phyloP scores from a whole-genome alignment of 257 asterid genomes.

The Rubia yunnanensis region DNA sequence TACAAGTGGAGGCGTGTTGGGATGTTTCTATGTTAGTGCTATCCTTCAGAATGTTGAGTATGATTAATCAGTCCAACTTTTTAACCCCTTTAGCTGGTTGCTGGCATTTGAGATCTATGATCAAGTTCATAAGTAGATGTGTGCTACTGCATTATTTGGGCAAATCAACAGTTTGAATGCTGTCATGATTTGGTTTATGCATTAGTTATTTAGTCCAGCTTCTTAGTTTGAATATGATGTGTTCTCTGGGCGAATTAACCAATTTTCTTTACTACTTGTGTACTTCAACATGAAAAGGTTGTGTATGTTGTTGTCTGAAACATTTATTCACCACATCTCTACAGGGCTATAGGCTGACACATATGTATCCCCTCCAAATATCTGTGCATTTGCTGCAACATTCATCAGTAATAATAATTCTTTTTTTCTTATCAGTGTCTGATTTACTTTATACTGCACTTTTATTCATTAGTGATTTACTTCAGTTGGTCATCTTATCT shows the following conservation, averaged over 20 bases:
- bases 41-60: slow-evolving; percentile 46
- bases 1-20: slow-evolving; percentile 80
- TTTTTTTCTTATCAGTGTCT: not conserved
- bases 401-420: not conserved
- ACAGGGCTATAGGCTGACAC: no score
- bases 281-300: not conserved
- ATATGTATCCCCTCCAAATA: not conserved
- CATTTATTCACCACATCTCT: not conserved
- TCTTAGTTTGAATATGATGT: not conserved
- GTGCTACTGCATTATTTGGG: no score
- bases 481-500: not conserved
- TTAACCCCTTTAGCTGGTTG: not conserved
- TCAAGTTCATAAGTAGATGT: not conserved
- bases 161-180: not conserved
- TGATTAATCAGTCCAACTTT: not conserved
- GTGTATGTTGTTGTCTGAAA: not conserved
- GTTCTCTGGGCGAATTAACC: not conserved
- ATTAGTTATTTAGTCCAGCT: not conserved
- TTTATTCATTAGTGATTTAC: not conserved
- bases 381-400: not conserved
- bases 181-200: not conserved
- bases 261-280: not conserved
- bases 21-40: slow-evolving; percentile 55
- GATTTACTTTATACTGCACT: not conserved
- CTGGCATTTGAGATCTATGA: not conserved